Percentiles rank a stretch among this genome's conserved stretches.
Conservation (phyloP, 176 grass and related monocot species). For the Phyllostachys edulis region DNA sequence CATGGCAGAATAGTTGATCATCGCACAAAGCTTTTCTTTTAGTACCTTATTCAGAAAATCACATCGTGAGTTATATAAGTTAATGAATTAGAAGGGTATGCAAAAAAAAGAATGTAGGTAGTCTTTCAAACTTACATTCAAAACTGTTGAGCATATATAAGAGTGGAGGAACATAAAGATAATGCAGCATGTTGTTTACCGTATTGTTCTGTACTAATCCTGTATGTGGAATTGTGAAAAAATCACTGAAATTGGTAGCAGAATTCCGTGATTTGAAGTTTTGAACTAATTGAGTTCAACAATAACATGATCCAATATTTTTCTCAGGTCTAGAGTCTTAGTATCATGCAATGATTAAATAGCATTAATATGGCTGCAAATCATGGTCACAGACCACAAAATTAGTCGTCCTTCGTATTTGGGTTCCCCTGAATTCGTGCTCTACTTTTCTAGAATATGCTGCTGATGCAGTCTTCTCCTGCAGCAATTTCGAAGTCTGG, state of each 20-base stretch:
- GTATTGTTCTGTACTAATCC: neutral
- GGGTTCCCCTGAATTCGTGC: neutral
- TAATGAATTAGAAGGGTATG: neutral
- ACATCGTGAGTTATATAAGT: neutral
- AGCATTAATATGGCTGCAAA: neutral
- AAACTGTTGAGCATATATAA: neutral
- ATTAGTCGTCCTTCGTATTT: no score
- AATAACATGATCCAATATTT: neutral
- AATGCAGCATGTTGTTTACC: neutral
- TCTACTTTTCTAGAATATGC: neutral
- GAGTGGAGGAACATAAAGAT: neutral
- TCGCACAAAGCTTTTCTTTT: neutral
- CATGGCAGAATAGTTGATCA: neutral
- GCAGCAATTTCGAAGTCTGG: conserved; percentile 43
- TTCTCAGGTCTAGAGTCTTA: neutral
- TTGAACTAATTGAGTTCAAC: neutral
- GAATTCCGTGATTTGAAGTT: no score
- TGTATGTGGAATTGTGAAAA: neutral
- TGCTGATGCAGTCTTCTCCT: conserved; percentile 6
- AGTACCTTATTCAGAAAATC: neutral
- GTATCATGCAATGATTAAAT: neutral
- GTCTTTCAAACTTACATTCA: neutral
- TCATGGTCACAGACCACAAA: neutral
- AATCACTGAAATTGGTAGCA: neutral
- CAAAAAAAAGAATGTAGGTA: no score